Evolutionary conservation across 2,329 filamentous ascomycete genomes (phyloP), one percentile per base, ranked within the genome.

Genomic region (Colletotrichum tanaceti): DNA sequence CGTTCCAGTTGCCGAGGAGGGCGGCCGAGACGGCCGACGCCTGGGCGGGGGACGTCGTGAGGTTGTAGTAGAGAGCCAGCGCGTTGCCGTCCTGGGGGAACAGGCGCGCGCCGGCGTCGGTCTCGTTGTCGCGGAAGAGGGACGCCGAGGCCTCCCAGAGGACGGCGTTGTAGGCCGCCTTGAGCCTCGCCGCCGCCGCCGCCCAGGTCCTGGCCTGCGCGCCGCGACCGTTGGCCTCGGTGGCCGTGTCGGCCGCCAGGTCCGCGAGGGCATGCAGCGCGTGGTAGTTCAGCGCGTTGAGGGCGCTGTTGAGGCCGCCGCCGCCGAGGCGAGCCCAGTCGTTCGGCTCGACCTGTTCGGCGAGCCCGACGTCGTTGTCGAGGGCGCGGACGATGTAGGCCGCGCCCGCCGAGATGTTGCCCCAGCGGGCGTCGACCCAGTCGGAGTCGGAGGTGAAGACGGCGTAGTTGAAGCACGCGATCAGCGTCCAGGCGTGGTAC

Each of bases 391-490:
- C 39, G 53, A 73, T 68, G 55, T 70, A 71, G 2, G 57, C 58
- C 13, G 68, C 65, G 3, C 82, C 82, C 18, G 74, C 74, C 4
- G 78, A 70, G 55, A 84, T 84, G 11, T 79, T 79, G 0, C 74
- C 72, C 84, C 83, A 85, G 44, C 83, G 81, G 24, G 74, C 60
- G 4, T 73, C 64, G 6, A 86, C 72, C 65, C 84, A 85, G 1
- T 72, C 72, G 1, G 77, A 77, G 54, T 85, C 82, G 52, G 81
- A 79, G 1, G 81, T 82, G 71, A 80, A 85, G 6, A 86, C 75
- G 38, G 84, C 77, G 65, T 85, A 85, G 67, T 85, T 84, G 73
- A 83, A 83, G n/a, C 82, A 84, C 4, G 82, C 81, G 54, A 86
- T 82, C 76, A 86, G 80, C 1, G 79, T 80, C 83, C 83, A 85